These are phyloP conservation scores for Santalum album DNA, from an alignment of 164 flowering plant species.

Conservation along the genomic window DNA sequence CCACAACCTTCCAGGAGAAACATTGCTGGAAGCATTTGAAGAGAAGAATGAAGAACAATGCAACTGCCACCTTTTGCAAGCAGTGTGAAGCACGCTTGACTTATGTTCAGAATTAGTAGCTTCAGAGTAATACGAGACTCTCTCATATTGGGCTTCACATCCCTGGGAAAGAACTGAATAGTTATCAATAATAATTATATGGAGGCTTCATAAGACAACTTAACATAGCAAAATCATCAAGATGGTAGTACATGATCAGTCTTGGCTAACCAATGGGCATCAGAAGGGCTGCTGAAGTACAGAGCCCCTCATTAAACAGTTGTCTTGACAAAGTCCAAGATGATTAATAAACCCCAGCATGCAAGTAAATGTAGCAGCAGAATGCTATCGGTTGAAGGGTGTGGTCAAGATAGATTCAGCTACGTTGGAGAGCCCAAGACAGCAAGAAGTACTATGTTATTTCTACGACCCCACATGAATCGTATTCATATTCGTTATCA, in stretches of 20 bases:
- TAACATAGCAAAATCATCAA: background rate
- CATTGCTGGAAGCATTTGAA: conserved; percentile 32
- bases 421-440: too few species aligned
- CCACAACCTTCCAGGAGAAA: conserved; percentile 82
- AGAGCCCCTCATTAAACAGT: too few species aligned
- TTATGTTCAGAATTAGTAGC: conserved; percentile 18
- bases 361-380: too few species aligned
- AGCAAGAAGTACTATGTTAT: too few species aligned
- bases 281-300: background rate
- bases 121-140: conserved; percentile 27
- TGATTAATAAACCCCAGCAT: too few species aligned
- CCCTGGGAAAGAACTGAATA: conserved; percentile 25
- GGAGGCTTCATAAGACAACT: background rate
- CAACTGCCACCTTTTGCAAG: conserved; percentile 42
- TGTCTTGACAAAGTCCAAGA: too few species aligned
- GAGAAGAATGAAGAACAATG: conserved; percentile 36
- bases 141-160: conserved; percentile 26
- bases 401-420: too few species aligned
- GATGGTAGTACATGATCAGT: too few species aligned
- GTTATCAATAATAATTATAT: background rate
- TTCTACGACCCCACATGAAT: too few species aligned
- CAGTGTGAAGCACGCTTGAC: conserved; percentile 23
- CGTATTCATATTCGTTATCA: too few species aligned
- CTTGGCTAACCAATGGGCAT: background rate
- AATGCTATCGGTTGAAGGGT: too few species aligned